Base-by-base conservation (phyloP, 179 eudicot species). In the Nepenthes alata region DNA sequence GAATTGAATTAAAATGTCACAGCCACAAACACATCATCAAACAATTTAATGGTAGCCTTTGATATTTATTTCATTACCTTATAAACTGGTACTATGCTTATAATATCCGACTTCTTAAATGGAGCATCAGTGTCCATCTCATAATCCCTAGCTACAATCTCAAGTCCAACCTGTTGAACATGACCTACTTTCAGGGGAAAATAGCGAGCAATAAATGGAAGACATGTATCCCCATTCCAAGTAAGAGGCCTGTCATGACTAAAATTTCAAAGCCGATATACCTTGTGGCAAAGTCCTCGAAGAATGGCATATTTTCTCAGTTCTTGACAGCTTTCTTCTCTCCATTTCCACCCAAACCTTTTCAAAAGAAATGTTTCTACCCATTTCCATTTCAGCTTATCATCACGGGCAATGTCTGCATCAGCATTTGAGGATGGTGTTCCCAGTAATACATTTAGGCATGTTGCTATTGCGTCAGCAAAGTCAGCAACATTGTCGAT, bases 201-300 rank as follows among this genome's bases (percentile, higher is more conserved):
- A n/a, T 11, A 49, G n/a, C 53, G 10, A 44, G 47, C 10, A 49
- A 49, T 14, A n/a, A 14, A n/a, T 4, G 2, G 6, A 13, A 52
- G 12, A 37, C n/a, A 39, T 5, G 60, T 53, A n/a, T 50, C 49
- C 49, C 35, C 10, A 37, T 66, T 35, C 15, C 4, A 49, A 11
- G 34, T 52, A 25, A n/a, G 13, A n/a, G 16, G 16, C 15, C 6
- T 3, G 4, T 13, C 2, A 12, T n/a, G 14, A 52, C 53, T 7
- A 49, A 49, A 11, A 52, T 15, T 14, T 52, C 5, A 4, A 76
- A 67, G 59, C 60, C 10, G n/a, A 9, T 11, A 48, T 50, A 84
- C 94, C 85, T 87, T 87, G 65, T 84, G 87, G 76, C 95, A 84
- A 69, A 87, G 82, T 41, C 95, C 95, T 54, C 89, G 95, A 67